phyloP scores from a whole-genome alignment of 192 early-diverging fungal species.

The Piromyces sp. region DNA sequence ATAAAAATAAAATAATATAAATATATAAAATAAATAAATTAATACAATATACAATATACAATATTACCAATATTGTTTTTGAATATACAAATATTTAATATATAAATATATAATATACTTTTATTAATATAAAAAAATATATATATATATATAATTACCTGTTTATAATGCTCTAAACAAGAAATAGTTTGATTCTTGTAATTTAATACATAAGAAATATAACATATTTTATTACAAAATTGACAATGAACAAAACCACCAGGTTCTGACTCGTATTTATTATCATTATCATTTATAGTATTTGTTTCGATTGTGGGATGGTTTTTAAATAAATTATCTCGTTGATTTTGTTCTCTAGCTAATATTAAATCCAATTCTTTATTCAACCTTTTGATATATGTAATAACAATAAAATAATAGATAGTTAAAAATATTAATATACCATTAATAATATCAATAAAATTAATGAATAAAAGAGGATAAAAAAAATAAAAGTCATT shows the following conservation, averaged over 20 bases:
- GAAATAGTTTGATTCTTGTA: not conserved
- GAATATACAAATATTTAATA: no score
- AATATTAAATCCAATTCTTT: not conserved
- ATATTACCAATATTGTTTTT: no score
- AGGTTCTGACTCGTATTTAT: not conserved
- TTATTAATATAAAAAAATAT: no score
- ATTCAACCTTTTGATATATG: not conserved
- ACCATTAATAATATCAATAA: no score
- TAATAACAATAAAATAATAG: no score
- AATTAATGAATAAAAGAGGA: no score
- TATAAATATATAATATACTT: no score
- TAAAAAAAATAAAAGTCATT: no score
- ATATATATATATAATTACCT: not conserved
- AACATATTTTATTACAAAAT: not conserved
- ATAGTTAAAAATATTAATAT: no score
- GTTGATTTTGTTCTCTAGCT: not conserved
- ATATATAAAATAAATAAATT: no score
- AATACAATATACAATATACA: no score
- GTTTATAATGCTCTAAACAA: not conserved
- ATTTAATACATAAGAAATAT: not conserved
- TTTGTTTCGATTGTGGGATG: not conserved
- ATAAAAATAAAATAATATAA: no score
- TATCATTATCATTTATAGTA: not conserved
- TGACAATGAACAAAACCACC: not conserved
- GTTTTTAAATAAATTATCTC: not conserved